A percentile compares a stretch with the other conserved stretches of the same genome.
Evolutionary conservation across 169 alveolate species (phyloP).

Genomic region (Theileria equi): DNA sequence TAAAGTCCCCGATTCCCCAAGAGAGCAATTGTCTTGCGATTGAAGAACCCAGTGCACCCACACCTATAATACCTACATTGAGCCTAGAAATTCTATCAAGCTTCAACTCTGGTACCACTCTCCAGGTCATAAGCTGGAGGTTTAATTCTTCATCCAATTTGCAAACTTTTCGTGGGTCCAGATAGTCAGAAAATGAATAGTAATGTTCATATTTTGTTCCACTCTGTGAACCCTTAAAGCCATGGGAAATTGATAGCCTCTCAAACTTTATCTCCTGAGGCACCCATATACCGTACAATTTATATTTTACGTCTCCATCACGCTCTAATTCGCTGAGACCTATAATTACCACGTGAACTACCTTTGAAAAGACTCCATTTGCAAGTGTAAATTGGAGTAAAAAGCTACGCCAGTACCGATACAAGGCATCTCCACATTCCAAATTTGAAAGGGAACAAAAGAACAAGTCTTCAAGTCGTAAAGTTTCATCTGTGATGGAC

Average conservation of each 20-base stretch:
- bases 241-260: neutral
- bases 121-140: constrained; percentile 71
- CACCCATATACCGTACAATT: constrained; percentile 1
- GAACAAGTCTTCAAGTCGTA: neutral
- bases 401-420: constrained; percentile 9
- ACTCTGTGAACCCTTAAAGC: neutral
- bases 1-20: constrained; percentile 70
- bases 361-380: neutral
- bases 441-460: constrained; percentile 21
- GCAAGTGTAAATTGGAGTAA: neutral
- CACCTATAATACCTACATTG: constrained; percentile 66
- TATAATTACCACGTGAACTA: constrained; percentile 2
- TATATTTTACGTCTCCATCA: neutral
- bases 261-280: neutral
- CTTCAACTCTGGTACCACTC: constrained; percentile 59
- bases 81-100: constrained; percentile 46
- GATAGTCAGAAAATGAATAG: constrained; percentile 17
- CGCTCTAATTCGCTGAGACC: neutral
- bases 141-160: constrained; percentile 62
- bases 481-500: neutral
- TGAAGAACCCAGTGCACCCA: constrained; percentile 75
- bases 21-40: constrained; percentile 64
- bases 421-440: neutral
- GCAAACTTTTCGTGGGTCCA: constrained; percentile 34
- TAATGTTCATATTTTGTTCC: constrained; percentile 7